Percentiles rank a stretch among this genome's conserved stretches.
Conservation (phyloP, 1,139 yeast species). For the Geotrichum fermentans region DNA sequence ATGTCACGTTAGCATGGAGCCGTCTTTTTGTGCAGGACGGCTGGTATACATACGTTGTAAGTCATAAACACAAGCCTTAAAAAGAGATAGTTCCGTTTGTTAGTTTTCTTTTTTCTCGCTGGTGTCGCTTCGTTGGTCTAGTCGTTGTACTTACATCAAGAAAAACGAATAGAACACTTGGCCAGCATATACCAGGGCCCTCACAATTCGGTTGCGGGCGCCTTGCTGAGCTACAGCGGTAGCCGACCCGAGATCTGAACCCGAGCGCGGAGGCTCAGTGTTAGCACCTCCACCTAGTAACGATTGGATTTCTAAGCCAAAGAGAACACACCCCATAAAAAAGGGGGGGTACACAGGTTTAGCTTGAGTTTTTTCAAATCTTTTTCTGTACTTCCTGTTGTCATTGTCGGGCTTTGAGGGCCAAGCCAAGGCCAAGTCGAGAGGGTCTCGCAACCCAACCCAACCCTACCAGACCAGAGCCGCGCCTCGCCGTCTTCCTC, state of each 20-base stretch:
- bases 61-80: conserved; percentile 67
- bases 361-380: too few relatives aligned
- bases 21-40: neutral
- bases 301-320: neutral
- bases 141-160: conserved; percentile 46
- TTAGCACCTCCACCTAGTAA: conserved; percentile 9
- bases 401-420: too few relatives aligned
- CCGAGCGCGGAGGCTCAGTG: neutral
- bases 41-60: conserved; percentile 45
- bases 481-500: too few relatives aligned
- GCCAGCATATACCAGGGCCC: conserved; percentile 52
- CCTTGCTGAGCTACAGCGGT: neutral
- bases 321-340: too few relatives aligned
- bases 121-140: too few relatives aligned
- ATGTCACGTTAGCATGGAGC: neutral
- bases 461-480: too few relatives aligned
- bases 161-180: conserved; percentile 75
- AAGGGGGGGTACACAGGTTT: too few relatives aligned
- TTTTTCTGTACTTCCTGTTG: too few relatives aligned
- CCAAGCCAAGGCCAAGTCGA: too few relatives aligned
- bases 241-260: conserved; percentile 3
- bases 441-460: too few relatives aligned
- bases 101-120: too few relatives aligned
- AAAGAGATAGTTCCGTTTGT: neutral
- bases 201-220: neutral